Evolutionary conservation across 2,329 filamentous ascomycete species (phyloP).

Genomic region (Trichoderma pleuroti): DNA sequence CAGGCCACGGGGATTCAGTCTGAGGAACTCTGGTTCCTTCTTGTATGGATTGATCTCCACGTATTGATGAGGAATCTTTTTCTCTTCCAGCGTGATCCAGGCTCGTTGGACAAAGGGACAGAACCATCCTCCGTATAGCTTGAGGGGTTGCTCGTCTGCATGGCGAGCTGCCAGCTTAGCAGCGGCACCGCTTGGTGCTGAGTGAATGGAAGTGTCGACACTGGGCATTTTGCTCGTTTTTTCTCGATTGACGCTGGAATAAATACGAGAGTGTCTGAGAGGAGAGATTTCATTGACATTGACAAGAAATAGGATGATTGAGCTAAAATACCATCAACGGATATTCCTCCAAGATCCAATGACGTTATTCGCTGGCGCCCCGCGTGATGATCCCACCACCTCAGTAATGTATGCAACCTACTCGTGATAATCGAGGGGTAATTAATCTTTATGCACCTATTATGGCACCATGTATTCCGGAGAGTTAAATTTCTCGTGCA

Average conservation of each 20-base stretch:
- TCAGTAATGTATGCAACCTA: not conserved
- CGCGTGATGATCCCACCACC: not conserved
- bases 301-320: too few species aligned
- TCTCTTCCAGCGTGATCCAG: constrained; percentile 72
- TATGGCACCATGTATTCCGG: not conserved
- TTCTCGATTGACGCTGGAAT: not conserved
- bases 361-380: constrained; percentile 6
- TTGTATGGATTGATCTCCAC: constrained; percentile 75
- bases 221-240: constrained; percentile 34
- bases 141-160: constrained; percentile 48
- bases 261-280: too few species aligned
- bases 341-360: not conserved
- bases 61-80: constrained; percentile 70
- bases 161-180: constrained; percentile 46
- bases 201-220: constrained; percentile 48
- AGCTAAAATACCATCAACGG: not conserved
- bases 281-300: not conserved
- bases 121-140: constrained; percentile 74
- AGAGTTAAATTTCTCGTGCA: not conserved
- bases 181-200: constrained; percentile 48
- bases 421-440: not conserved
- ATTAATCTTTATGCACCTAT: not conserved
- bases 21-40: constrained; percentile 64
- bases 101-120: constrained; percentile 67
- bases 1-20: constrained; percentile 70